Evolutionary conservation across 306 rosid genomes (phyloP).

Genomic region (Coriaria nepalensis): DNA sequence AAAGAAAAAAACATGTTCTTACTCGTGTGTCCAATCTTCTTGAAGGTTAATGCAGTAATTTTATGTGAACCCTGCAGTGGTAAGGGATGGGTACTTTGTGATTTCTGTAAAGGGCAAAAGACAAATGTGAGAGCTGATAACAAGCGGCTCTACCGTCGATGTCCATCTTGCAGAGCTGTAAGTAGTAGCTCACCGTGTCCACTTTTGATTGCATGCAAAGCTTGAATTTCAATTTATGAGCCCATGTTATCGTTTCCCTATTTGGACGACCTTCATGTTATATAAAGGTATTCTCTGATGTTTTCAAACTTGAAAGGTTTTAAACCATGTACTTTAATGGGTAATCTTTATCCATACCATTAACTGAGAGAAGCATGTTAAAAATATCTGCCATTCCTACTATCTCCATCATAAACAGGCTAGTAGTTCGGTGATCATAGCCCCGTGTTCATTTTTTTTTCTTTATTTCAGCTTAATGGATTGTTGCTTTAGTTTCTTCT

Average conservation of each 20-base stretch:
- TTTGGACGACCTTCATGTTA: too few species aligned
- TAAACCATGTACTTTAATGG: too few species aligned
- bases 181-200: constrained; percentile 22
- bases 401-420: too few species aligned
- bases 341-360: too few species aligned
- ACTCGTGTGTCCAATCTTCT: constrained; percentile 18
- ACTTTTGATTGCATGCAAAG: neutral
- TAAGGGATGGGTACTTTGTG: constrained; percentile 74
- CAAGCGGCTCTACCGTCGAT: constrained; percentile 68
- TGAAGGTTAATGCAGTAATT: constrained; percentile 40
- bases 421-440: too few species aligned
- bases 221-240: neutral
- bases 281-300: too few species aligned
- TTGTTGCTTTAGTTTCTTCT: too few species aligned
- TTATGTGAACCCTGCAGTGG: constrained; percentile 69
- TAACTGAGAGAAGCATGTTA: too few species aligned
- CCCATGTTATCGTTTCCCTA: neutral
- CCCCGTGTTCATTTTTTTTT: too few species aligned
- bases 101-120: constrained; percentile 71
- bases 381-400: too few species aligned
- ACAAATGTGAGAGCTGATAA: constrained; percentile 61
- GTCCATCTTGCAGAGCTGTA: constrained; percentile 89
- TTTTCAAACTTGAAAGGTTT: too few species aligned
- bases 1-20: neutral
- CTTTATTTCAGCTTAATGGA: too few species aligned